phyloP scores from a whole-genome alignment of 306 rosid genomes.

The Corylus avellana region DNA sequence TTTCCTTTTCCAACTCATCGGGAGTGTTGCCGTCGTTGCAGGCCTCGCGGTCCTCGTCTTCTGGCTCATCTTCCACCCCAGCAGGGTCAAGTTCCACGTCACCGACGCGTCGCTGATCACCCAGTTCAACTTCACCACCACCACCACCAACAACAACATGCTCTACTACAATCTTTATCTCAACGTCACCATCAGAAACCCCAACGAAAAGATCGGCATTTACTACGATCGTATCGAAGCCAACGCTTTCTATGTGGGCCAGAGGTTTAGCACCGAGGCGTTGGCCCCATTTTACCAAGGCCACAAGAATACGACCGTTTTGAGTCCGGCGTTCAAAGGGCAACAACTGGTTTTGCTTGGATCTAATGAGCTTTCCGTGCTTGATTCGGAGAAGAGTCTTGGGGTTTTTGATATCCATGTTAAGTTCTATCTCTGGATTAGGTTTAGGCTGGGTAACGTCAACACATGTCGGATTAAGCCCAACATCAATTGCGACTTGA shows the following conservation, averaged over 20 bases:
- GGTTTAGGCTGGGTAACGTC: slow-evolving; percentile 41
- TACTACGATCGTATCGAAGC: slow-evolving; percentile 55
- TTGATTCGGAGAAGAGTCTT: slow-evolving; percentile 27
- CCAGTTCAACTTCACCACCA: slow-evolving; percentile 41
- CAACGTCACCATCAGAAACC: slow-evolving; percentile 56
- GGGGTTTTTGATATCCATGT: slow-evolving; percentile 45
- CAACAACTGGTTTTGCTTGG: slow-evolving; percentile 17
- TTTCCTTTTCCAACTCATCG: slow-evolving; percentile 38
- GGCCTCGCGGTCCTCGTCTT: slow-evolving; percentile 42
- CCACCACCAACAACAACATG: slow-evolving; percentile 28
- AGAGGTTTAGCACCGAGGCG: slow-evolving; percentile 22
- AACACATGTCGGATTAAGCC: slow-evolving; percentile 39
- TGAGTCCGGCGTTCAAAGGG: slow-evolving; percentile 34
- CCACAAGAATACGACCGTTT: slow-evolving; percentile 34
- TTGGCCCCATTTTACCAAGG: slow-evolving; percentile 44
- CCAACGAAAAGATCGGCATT: slow-evolving; percentile 50
- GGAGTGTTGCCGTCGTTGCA: slow-evolving; percentile 26
- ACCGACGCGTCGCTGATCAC: slow-evolving; percentile 52
- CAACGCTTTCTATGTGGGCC: slow-evolving; percentile 39
- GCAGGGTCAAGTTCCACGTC: slow-evolving; percentile 46
- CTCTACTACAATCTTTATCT: slow-evolving; percentile 49
- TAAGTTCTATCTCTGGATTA: slow-evolving; percentile 33
- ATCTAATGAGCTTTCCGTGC: not conserved
- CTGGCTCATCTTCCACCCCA: slow-evolving; percentile 55
- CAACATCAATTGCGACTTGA: slow-evolving; percentile 44